A percentile compares a stretch with the other conserved stretches of the same genome.
Conservation (phyloP, 1,284 basidiomycete species). For the Rhodotorula sp. region DNA sequence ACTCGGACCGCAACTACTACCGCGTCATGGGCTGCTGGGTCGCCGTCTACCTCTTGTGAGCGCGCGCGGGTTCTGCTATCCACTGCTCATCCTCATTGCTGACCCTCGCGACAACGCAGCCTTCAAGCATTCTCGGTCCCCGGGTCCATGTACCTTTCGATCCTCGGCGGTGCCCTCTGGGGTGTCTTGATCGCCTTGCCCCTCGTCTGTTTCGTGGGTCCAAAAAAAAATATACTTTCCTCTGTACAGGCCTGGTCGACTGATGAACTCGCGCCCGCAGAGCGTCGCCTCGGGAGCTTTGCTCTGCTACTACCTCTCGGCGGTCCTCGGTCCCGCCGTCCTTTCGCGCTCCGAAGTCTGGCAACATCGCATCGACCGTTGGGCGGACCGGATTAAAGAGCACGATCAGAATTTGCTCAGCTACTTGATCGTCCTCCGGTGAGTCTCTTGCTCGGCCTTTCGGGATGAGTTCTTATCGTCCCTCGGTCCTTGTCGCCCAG, state of each 20-base stretch:
- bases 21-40: constrained; percentile 50
- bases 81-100: no score
- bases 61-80: constrained; percentile 10
- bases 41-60: constrained; percentile 81
- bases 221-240: no score
- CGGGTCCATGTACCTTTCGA: constrained; percentile 97
- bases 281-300: constrained; percentile 88
- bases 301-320: constrained; percentile 88
- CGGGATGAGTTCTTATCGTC: no score
- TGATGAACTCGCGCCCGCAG: constrained; percentile 30
- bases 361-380: constrained; percentile 70
- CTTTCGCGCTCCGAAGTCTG: constrained; percentile 74
- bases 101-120: constrained; percentile 52
- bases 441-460: constrained; percentile 16
- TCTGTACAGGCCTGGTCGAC: no score
- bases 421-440: constrained; percentile 78
- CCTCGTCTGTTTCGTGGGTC: constrained; percentile 72
- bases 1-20: constrained; percentile 49
- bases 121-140: constrained; percentile 95
- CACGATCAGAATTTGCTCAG: constrained; percentile 77
- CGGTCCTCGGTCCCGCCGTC: constrained; percentile 82
- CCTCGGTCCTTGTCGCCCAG: constrained; percentile 51
- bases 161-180: constrained; percentile 93
- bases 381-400: constrained; percentile 68
- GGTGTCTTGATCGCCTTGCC: constrained; percentile 84